A percentile compares a stretch with the other conserved stretches of the same genome.
phyloP scores from a whole-genome alignment of 805 yeast species.

The Tetrapisispora nanseiensis region DNA sequence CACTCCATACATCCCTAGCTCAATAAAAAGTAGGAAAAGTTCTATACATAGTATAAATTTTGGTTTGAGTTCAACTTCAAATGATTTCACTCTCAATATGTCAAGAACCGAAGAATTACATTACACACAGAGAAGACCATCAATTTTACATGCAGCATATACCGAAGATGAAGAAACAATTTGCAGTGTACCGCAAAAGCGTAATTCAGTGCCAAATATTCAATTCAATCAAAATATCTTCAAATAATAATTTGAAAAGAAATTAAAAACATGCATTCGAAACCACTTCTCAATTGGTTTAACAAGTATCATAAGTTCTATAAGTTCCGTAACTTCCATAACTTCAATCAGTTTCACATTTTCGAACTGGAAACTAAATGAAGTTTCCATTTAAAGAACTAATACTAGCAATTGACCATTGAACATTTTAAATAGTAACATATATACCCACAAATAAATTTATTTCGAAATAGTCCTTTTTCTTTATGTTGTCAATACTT shows the following conservation, averaged over 20 bases:
- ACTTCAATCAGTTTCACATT: not conserved
- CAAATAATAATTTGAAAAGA: not conserved
- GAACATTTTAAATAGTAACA: too few species aligned
- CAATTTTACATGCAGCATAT: not conserved
- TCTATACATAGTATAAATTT: not conserved
- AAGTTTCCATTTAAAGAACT: not conserved
- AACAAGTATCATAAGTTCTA: too few species aligned
- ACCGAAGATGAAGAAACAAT: not conserved
- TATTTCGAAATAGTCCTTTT: too few species aligned
- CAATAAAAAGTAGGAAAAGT: not conserved
- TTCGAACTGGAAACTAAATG: not conserved
- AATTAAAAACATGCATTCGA: not conserved
- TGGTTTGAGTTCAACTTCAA: not conserved
- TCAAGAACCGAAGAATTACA: not conserved
- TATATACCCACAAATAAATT: not conserved
- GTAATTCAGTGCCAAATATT: not conserved
- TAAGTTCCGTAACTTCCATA: too few species aligned
- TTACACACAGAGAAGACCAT: conserved; percentile 2
- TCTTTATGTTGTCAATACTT: not conserved
- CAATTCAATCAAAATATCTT: not conserved
- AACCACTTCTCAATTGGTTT: not conserved
- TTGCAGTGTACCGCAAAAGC: not conserved
- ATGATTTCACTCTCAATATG: conserved; percentile 1
- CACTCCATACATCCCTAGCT: not conserved
- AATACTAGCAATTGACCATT: too few species aligned